A percentile compares a stretch with the other conserved stretches of the same genome.
Conservation (phyloP, 805 yeast species). For the Candida nitratophila region DNA sequence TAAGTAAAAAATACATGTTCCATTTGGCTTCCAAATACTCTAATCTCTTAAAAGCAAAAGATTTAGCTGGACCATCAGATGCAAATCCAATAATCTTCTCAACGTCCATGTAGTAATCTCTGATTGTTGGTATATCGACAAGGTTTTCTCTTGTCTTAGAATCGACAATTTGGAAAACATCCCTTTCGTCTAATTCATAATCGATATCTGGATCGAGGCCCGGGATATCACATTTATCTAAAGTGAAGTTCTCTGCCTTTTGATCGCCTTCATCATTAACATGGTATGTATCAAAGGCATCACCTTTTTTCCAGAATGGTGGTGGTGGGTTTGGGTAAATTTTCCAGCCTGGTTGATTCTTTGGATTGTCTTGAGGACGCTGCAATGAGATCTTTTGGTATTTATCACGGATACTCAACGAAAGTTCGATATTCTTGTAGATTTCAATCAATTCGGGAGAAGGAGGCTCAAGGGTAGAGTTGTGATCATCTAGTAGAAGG, state of each 20-base stretch:
- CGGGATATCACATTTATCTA: slow-evolving; percentile 51
- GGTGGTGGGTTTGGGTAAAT: slow-evolving; percentile 93
- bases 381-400: slow-evolving; percentile 71
- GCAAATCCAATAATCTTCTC: slow-evolving; percentile 68
- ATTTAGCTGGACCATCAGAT: slow-evolving; percentile 93
- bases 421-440: slow-evolving; percentile 52
- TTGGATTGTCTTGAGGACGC: slow-evolving; percentile 73
- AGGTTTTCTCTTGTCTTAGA: slow-evolving; percentile 26
- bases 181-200: slow-evolving; percentile 49
- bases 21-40: slow-evolving; percentile 95
- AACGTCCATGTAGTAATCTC: slow-evolving; percentile 80
- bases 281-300: slow-evolving; percentile 7
- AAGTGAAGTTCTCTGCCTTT: slow-evolving; percentile 49
- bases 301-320: slow-evolving; percentile 67
- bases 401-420: slow-evolving; percentile 69
- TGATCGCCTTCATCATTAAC: slow-evolving; percentile 21
- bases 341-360: slow-evolving; percentile 64
- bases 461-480: slow-evolving; percentile 47
- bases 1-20: slow-evolving; percentile 81
- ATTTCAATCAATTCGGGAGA: slow-evolving; percentile 62
- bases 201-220: slow-evolving; percentile 32
- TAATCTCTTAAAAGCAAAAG: slow-evolving; percentile 89
- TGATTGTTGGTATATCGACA: slow-evolving; percentile 69
- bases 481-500: slow-evolving; percentile 41
- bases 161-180: slow-evolving; percentile 49